Conservation (phyloP, 768 basidiomycete species). For the Steccherinum ochraceum region DNA sequence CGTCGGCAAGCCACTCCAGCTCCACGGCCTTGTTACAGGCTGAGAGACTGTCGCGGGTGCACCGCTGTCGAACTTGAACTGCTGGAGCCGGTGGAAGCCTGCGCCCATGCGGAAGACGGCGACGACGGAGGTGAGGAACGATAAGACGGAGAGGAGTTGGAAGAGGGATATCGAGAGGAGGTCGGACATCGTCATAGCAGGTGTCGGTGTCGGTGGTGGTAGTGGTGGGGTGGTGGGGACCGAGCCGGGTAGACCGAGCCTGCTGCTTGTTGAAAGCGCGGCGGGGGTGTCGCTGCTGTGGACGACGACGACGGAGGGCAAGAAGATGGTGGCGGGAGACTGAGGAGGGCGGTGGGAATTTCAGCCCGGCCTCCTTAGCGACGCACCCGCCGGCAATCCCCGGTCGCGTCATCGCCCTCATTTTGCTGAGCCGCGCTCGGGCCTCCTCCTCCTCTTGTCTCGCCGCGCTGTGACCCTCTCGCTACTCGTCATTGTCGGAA, state of each 20-base stretch:
- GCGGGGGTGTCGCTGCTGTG: too few relatives aligned
- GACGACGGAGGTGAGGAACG: conserved; percentile 14
- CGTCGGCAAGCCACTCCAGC: conserved; percentile 17
- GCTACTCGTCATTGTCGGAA: neutral
- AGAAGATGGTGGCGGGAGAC: neutral
- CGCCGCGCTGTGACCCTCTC: neutral
- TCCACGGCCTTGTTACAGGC: conserved; percentile 18
- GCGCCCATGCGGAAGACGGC: conserved; percentile 17
- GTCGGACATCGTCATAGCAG: conserved; percentile 7
- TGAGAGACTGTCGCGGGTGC: neutral
- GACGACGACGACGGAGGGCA: neutral
- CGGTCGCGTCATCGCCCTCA: neutral
- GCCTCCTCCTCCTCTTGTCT: too few relatives aligned
- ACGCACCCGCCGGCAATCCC: neutral
- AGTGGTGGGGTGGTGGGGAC: neutral
- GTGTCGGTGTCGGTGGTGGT: neutral
- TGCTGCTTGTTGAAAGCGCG: neutral
- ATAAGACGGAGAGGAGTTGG: conserved; percentile 14
- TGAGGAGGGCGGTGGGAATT: neutral
- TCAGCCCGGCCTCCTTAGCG: neutral
- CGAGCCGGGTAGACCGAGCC: too few relatives aligned
- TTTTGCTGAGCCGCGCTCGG: too few relatives aligned
- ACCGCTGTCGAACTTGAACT: conserved; percentile 12
- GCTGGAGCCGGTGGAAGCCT: conserved; percentile 18
- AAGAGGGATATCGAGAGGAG: conserved; percentile 10